Evolutionary conservation across 495 filamentous ascomycete genomes (phyloP).

Genomic region (Penicillium alfredii): DNA sequence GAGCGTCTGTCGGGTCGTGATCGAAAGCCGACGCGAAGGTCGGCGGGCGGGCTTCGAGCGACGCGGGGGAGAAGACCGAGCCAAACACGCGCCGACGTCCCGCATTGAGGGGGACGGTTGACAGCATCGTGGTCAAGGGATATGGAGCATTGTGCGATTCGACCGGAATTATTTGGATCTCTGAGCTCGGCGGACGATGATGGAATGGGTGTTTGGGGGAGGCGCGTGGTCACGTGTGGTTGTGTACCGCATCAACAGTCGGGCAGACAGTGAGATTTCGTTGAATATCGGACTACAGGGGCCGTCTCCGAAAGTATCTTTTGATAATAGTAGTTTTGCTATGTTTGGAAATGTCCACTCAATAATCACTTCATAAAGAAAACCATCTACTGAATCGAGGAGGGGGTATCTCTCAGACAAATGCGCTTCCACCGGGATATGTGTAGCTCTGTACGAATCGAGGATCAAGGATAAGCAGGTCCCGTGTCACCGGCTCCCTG

Average conservation of each 20-base stretch:
- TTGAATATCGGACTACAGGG: no score
- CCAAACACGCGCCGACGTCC: conserved; percentile 42
- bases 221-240: conserved; percentile 21
- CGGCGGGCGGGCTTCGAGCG: conserved; percentile 22
- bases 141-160: conserved; percentile 10
- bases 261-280: no score
- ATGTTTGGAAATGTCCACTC: no score
- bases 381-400: no score
- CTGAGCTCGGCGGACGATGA: no score
- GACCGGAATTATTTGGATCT: not conserved
- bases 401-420: no score
- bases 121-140: conserved; percentile 16
- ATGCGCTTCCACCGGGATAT: no score
- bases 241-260: no score
- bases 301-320: no score
- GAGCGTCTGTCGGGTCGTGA: conserved; percentile 9
- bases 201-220: conserved; percentile 2
- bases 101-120: conserved; percentile 25
- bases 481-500: not conserved
- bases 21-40: conserved; percentile 6
- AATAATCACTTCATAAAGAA: conserved; percentile 1
- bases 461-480: no score
- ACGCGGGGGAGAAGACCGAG: conserved; percentile 48
- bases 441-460: no score
- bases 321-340: no score